Conservation (phyloP, 2,329 filamentous ascomycete genomes). For the Aurifilum marmelostoma region DNA sequence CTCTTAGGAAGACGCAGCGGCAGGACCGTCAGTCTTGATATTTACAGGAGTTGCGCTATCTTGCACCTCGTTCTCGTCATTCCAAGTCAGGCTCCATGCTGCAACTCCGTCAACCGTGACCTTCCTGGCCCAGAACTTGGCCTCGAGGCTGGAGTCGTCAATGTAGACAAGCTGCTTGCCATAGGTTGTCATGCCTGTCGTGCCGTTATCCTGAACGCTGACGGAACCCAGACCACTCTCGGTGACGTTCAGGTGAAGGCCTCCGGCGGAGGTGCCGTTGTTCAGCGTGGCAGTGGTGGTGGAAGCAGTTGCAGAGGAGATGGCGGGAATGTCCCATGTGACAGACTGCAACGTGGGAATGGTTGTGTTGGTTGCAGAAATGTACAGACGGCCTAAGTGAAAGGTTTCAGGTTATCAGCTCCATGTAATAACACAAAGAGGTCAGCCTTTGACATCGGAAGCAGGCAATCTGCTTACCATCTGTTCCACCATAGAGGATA, state of each 20-base stretch:
- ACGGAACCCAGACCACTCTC: neutral
- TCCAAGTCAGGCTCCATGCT: slow-evolving; percentile 17
- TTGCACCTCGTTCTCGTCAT: neutral
- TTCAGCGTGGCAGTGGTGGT: slow-evolving; percentile 3
- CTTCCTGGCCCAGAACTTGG: slow-evolving; percentile 23
- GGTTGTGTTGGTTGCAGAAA: slow-evolving; percentile 9
- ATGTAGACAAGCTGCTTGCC: slow-evolving; percentile 21
- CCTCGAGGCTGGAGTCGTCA: slow-evolving; percentile 3
- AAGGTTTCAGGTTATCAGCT: too few relatives aligned
- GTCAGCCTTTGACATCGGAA: neutral
- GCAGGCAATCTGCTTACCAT: neutral
- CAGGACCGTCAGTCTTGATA: slow-evolving; percentile 19
- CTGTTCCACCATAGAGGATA: slow-evolving; percentile 2
- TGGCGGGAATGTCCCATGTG: slow-evolving; percentile 17
- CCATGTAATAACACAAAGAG: too few relatives aligned
- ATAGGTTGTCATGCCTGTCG: slow-evolving; percentile 10
- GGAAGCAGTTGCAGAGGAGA: neutral
- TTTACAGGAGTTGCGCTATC: neutral
- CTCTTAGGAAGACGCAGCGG: neutral
- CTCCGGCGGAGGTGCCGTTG: slow-evolving; percentile 11
- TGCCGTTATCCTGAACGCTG: neutral
- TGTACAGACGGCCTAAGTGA: slow-evolving; percentile 10
- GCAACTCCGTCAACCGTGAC: neutral
- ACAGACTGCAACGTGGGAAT: neutral
- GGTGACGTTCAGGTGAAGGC: slow-evolving; percentile 3